Evolutionary conservation across 2,329 filamentous ascomycete species (phyloP), one percentile per base, ranked within the genome.

Genomic region (Lasiodiplodia sp.): DNA sequence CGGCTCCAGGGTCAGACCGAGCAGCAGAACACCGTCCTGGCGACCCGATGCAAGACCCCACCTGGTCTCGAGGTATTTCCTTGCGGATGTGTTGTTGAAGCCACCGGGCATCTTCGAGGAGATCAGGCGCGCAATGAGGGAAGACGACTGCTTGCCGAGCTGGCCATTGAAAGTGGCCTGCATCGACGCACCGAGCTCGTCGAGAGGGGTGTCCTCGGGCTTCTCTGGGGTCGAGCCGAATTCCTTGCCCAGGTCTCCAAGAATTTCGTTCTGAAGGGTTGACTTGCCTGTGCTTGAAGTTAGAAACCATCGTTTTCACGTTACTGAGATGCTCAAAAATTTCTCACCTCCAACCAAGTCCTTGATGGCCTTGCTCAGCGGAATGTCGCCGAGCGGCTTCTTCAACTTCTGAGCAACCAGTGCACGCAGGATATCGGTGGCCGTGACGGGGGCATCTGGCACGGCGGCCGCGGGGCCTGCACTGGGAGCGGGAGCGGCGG

Each of bases 71-170:
- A 99, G 84, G 78, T 99, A 96, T 83, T 99, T 99, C 76, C 96
- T 89, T 57, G 96, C 93, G 14, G 93, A 87, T 77, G 95, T 98
- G 80, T 98, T 98, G 81, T 98, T 99, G 88, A 99, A 99, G 71
- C 96, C 96, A 84, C 95, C 96, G 58, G 96, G 96, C 96, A 99
- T 99, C 84, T 99, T 99, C 37, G 96, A 97, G 2, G 96, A 98
- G 53, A 99, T 96, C 79, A 99, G 86, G 74, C 96, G 91, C 62
- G 96, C 96, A 79, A 99, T 91, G 68, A 99, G 88, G 2, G 94
- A 96, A 66, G 92, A 91, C 0, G 96, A 97, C 75, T 97, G 94
- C 84, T 99, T 99, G 81, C 96, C 96, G 70, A 99, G 89, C 83
- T 97, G 95, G 74, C 96, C 96, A 83, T 97, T 96, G 84, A 99